Base-by-base conservation (phyloP, 1,139 yeast species). In the Scheffersomyces insectosa region DNA sequence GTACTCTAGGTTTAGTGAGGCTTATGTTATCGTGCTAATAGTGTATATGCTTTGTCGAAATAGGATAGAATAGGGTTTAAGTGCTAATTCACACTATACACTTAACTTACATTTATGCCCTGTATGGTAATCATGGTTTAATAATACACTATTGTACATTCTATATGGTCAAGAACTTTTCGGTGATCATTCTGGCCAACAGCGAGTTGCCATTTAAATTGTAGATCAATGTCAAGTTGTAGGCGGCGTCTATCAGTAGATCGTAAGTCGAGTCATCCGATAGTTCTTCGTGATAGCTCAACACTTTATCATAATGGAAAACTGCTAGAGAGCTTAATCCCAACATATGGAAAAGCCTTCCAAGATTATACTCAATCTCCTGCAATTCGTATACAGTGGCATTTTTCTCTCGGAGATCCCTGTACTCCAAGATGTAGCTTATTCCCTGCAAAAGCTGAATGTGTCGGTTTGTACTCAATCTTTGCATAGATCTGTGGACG, bases 401-500 rank as follows among this genome's bases (percentile, higher is more conserved):
- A 39, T 60, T 56, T 9, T 50, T 50, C 2, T 49, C 44, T 27
- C 75, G 49, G 13, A 79, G 62, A 20, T 80, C 80, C 40, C 77
- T 73, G 54, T 93, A 93, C 54, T 88, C 95, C 56, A 80, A 65
- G 45, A 95, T 60, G 55, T 80, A 89, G 46, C 93, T 81, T 39
- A 93, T 66, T 0, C 97, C 98, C 60, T 93, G 97, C 2, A 93
- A 69, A 28, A 93, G 72, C 58, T 91, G 97, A 44, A 86, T 74
- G 57, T 91, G 97, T 46, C 98, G 77, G 61, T 89, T 89, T 9
- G 84, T 75, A 11, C 96, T 84, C 44, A 88, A 81, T 50, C 99
- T 74, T 63, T 93, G 98, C 83, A 91, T 84, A 0, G 98, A 86
- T 33, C 99, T 75, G 55, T 91, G 97, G n/a, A 90, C 70, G 63